Base-by-base conservation (phyloP, 1,284 basidiomycete species). In the Fomitopsis palustris region DNA sequence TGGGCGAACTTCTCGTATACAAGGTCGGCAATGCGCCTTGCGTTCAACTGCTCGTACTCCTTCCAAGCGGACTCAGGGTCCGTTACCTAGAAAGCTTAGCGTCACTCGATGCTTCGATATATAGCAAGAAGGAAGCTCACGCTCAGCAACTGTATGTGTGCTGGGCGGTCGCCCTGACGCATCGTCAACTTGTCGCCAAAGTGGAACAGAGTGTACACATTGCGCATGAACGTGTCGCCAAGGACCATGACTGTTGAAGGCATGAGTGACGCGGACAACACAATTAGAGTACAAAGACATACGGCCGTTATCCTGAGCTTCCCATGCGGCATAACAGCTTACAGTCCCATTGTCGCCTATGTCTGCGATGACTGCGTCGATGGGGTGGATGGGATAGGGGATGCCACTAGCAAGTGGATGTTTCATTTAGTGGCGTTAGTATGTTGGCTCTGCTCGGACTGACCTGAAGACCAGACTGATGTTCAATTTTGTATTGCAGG, bases 401-500 rank as follows among this genome's bases (percentile, higher is more conserved):
- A 47, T 16, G 14, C 45, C 45, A 8, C 45, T 47, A 37, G 45
- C 25, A 45, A 25, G 23, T 10, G 21, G 21, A 45, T 45, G 4
- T 23, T 8, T 23, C 6, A 1, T 19, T 45, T 3, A 27, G 42
- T 23, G 23, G 6, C 3, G 8, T 3, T 21, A 6, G 8, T 23
- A 25, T 21, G 9, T 45, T 2, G 7, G 7, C 3, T 9, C 10
- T 16, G 25, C 17, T 6, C 12, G 8, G 25, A 39, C 61, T 29
- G 21, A 65, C 64, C 56, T 57, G 49, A 64, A 55, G 33, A 59
- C 33, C 47, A 64, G 39, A 31, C 59, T 62, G 47, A 64, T 52
- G 59, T 65, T 65, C 8, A 62, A 21, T 31, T 64, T 64, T 3
- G 59, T 60, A 38, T 62, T 53, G 54, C 64, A 65, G 2, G 64